A percentile compares a stretch with the other conserved stretches of the same genome.
Evolutionary conservation across 2,329 filamentous ascomycete species (phyloP).

Genomic region (Myriosclerotinia duriaeana): DNA sequence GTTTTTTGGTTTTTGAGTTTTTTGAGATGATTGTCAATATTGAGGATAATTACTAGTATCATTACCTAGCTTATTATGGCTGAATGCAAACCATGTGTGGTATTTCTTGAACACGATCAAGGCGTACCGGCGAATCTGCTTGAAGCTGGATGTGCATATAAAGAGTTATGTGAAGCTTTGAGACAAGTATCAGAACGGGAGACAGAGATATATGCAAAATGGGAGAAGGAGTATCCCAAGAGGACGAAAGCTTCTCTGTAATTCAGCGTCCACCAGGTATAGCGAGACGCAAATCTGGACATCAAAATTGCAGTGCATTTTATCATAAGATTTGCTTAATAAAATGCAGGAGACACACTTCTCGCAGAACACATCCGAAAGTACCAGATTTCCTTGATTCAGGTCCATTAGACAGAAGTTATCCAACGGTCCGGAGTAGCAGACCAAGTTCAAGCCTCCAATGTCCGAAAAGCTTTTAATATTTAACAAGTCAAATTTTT

Average conservation of each 20-base stretch:
- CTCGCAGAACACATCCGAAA: background rate
- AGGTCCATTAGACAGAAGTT: background rate
- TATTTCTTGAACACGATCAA: constrained; percentile 10
- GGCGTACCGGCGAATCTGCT: constrained; percentile 14
- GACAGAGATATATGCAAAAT: background rate
- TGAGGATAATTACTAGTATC: background rate
- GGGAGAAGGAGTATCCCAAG: constrained; percentile 12
- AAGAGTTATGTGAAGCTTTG: constrained; percentile 16
- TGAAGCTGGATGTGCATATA: background rate
- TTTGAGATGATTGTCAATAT: too few species aligned
- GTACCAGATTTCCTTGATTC: background rate
- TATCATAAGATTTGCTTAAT: background rate
- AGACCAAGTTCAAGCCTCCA: too few species aligned
- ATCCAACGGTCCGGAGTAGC: too few species aligned
- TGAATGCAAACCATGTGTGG: constrained; percentile 1
- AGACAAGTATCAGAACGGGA: constrained; percentile 5
- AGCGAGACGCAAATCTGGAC: background rate
- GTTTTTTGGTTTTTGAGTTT: too few species aligned
- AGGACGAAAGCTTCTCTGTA: background rate
- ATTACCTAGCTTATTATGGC: constrained; percentile 14
- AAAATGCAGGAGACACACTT: background rate
- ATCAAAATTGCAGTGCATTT: background rate
- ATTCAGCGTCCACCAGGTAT: background rate
- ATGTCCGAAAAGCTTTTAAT: too few species aligned
- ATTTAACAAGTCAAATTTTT: too few species aligned